Percentiles rank a stretch among this genome's conserved stretches.
Conservation (phyloP, 2,329 filamentous ascomycete species). For the Epichloe gansuensis region DNA sequence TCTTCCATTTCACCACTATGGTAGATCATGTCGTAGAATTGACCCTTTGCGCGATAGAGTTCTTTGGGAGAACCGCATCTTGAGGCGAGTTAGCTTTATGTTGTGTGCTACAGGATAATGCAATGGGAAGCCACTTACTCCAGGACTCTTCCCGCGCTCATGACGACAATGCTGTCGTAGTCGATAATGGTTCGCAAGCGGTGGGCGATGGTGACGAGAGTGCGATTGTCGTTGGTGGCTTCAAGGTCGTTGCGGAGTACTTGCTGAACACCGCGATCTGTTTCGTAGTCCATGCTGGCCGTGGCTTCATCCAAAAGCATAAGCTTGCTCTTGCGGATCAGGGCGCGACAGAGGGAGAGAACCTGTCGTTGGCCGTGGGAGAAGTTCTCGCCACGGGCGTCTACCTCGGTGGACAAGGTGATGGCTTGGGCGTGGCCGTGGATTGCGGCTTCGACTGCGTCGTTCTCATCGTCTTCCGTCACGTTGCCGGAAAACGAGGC, state of each 20-base stretch:
- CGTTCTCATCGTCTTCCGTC: slow-evolving; percentile 19
- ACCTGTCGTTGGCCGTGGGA: slow-evolving; percentile 46
- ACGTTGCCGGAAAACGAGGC: slow-evolving; percentile 34
- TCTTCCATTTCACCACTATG: slow-evolving; percentile 41
- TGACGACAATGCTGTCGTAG: slow-evolving; percentile 45
- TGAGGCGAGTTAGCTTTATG: not conserved
- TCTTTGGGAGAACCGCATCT: slow-evolving; percentile 34
- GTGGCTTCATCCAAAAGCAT: slow-evolving; percentile 47
- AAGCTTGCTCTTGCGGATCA: slow-evolving; percentile 41
- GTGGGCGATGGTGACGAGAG: slow-evolving; percentile 46
- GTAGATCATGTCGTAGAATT: slow-evolving; percentile 42
- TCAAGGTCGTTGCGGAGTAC: slow-evolving; percentile 37
- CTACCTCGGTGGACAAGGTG: slow-evolving; percentile 32
- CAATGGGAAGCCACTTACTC: slow-evolving; percentile 26
- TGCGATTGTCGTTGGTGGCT: slow-evolving; percentile 30
- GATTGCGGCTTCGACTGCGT: slow-evolving; percentile 8
- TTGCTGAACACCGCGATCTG: slow-evolving; percentile 41
- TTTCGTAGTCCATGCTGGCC: slow-evolving; percentile 46
- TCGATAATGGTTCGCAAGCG: slow-evolving; percentile 45
- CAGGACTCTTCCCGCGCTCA: slow-evolving; percentile 38
- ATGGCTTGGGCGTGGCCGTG: slow-evolving; percentile 13
- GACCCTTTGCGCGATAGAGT: slow-evolving; percentile 30
- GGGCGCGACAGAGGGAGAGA: slow-evolving; percentile 42
- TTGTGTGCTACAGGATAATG: not conserved
- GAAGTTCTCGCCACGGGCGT: slow-evolving; percentile 41